Conservation (phyloP, 306 rosid species). For the Pachyrhizus erosus region DNA sequence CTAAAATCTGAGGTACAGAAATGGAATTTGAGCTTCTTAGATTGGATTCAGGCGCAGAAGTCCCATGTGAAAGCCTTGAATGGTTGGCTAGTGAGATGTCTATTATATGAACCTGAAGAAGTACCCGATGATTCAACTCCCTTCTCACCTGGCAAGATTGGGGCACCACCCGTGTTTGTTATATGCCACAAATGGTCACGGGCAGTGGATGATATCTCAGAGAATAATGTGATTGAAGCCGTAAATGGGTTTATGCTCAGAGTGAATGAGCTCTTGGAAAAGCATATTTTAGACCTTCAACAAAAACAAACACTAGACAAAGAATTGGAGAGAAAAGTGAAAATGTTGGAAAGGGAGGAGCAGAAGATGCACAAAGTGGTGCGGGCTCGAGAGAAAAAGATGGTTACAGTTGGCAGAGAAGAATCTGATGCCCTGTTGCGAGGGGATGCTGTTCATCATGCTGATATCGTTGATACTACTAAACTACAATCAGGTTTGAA, state of each 20-base stretch:
- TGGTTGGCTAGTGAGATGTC: conserved; percentile 76
- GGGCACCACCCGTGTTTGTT: conserved; percentile 74
- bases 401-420: conserved; percentile 40
- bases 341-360: conserved; percentile 55
- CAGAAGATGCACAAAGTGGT: conserved; percentile 61
- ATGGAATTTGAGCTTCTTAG: conserved; percentile 70
- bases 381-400: conserved; percentile 52
- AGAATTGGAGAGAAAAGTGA: conserved; percentile 63
- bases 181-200: conserved; percentile 72
- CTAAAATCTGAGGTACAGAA: conserved; percentile 72
- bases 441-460: conserved; percentile 25
- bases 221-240: conserved; percentile 64
- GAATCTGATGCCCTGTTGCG: conserved; percentile 30
- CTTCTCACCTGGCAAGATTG: conserved; percentile 61
- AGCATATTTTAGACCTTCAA: conserved; percentile 52
- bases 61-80: conserved; percentile 71
- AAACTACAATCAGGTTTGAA: conserved; percentile 55
- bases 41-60: conserved; percentile 70
- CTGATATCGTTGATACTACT: conserved; percentile 32
- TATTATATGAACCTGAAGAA: conserved; percentile 66
- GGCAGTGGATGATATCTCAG: conserved; percentile 64
- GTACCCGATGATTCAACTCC: conserved; percentile 48
- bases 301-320: conserved; percentile 56
- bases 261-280: conserved; percentile 59
- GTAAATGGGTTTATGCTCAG: conserved; percentile 54